Evolutionary conservation across 176 grass and related monocot genomes (phyloP).

Genomic region (Raddia guianensis): DNA sequence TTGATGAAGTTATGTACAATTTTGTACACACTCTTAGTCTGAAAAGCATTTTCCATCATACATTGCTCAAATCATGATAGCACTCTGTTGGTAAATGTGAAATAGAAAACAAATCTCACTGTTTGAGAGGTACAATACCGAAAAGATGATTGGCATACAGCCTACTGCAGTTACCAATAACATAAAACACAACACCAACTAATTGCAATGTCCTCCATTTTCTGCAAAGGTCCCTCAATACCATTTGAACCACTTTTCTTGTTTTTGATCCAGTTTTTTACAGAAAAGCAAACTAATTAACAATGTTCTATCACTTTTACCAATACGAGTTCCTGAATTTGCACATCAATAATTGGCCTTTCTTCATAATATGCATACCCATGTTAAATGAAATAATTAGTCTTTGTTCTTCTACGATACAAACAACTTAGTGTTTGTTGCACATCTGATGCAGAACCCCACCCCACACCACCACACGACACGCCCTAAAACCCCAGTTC

Average conservation of each 20-base stretch:
- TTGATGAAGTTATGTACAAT: background rate
- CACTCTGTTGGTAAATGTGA: background rate
- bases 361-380: background rate
- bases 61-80: slow-evolving; percentile 11
- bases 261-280: background rate
- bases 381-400: slow-evolving; percentile 11
- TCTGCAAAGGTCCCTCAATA: background rate
- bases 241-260: background rate
- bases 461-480: too few species aligned
- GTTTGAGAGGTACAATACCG: background rate
- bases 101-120: background rate
- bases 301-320: background rate
- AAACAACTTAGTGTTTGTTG: background rate
- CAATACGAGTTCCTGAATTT: background rate
- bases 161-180: slow-evolving; percentile 3
- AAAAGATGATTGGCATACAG: background rate
- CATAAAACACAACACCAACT: background rate
- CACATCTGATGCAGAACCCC: too few species aligned
- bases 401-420: background rate
- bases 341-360: background rate
- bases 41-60: background rate
- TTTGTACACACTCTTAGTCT: background rate
- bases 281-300: background rate
- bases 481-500: slow-evolving; percentile 55
- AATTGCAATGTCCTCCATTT: background rate